These are phyloP conservation scores for Hevea brasiliensis DNA, from an alignment of 345 rosid genomes.

Conservation along the genomic window DNA sequence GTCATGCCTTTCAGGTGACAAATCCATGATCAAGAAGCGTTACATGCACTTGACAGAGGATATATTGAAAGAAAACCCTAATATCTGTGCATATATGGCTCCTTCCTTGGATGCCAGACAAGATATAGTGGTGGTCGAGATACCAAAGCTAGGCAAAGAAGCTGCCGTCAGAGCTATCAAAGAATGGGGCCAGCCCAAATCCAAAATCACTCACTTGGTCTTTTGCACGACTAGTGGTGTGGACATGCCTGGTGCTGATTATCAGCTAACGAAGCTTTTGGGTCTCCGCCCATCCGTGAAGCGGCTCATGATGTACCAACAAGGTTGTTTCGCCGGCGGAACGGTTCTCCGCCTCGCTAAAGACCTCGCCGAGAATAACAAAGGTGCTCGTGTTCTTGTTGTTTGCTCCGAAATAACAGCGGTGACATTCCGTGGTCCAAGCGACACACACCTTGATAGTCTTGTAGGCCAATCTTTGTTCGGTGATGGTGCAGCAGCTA, in stretches of 20 bases:
- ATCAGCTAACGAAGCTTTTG: slow-evolving; percentile 80
- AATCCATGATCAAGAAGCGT: slow-evolving; percentile 59
- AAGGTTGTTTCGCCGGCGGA: slow-evolving; percentile 77
- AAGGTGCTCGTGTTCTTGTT: slow-evolving; percentile 71
- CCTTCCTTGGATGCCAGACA: slow-evolving; percentile 72
- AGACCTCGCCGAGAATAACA: slow-evolving; percentile 79
- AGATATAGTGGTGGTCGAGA: slow-evolving; percentile 75
- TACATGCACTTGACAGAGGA: slow-evolving; percentile 76
- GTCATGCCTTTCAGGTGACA: slow-evolving; percentile 49
- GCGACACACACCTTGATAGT: slow-evolving; percentile 61
- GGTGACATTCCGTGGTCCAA: slow-evolving; percentile 78
- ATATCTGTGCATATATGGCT: slow-evolving; percentile 66
- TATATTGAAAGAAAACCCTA: slow-evolving; percentile 53
- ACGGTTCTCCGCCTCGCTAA: slow-evolving; percentile 84
- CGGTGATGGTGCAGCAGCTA: slow-evolving; percentile 70
- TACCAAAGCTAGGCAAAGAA: slow-evolving; percentile 77
- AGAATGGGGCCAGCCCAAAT: slow-evolving; percentile 85
- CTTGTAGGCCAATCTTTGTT: slow-evolving; percentile 74
- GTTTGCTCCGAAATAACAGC: slow-evolving; percentile 81
- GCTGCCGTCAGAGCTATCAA: slow-evolving; percentile 77
- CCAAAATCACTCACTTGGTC: slow-evolving; percentile 76
- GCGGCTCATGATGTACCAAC: slow-evolving; percentile 68
- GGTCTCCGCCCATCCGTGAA: slow-evolving; percentile 79
- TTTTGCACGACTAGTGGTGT: slow-evolving; percentile 87
- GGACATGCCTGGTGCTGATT: slow-evolving; percentile 95